Percentiles rank a stretch among this genome's conserved stretches.
Evolutionary conservation across 345 rosid genomes (phyloP).

Genomic region (Salix purpurea): DNA sequence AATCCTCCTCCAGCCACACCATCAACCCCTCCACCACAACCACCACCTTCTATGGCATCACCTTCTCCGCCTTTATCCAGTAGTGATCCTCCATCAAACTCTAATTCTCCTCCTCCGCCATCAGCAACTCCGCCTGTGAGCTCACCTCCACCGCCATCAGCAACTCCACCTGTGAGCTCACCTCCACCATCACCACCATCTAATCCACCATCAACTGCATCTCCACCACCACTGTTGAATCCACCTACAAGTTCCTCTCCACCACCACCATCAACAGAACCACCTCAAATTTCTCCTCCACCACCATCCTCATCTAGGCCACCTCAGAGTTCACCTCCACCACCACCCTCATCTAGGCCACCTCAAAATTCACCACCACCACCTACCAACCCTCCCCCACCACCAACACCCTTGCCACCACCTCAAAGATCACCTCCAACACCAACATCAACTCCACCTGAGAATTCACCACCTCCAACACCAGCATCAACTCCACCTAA

Average conservation of each 20-base stretch:
- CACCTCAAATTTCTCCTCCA: slow-evolving; percentile 29
- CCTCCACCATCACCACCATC: slow-evolving; percentile 15
- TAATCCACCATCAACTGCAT: slow-evolving; percentile 6
- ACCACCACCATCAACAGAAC: background rate
- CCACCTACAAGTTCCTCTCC: slow-evolving; percentile 29
- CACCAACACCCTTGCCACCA: slow-evolving; percentile 16
- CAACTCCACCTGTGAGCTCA: slow-evolving; percentile 6
- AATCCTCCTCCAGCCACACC: slow-evolving; percentile 14
- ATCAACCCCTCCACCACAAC: slow-evolving; percentile 6
- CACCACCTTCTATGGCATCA: slow-evolving; percentile 14
- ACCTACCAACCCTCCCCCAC: slow-evolving; percentile 16
- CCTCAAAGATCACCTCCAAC: slow-evolving; percentile 39
- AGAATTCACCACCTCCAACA: background rate
- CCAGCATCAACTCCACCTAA: background rate
- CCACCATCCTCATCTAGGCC: slow-evolving; percentile 25
- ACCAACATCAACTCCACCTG: background rate
- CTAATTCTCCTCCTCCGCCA: background rate
- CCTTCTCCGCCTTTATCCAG: slow-evolving; percentile 8
- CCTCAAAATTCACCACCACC: slow-evolving; percentile 30
- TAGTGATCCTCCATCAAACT: background rate
- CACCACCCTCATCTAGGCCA: slow-evolving; percentile 22
- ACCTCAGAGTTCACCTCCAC: slow-evolving; percentile 22
- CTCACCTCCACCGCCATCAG: background rate
- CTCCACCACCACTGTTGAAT: slow-evolving; percentile 15
- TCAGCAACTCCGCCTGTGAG: slow-evolving; percentile 6